Base-by-base conservation (phyloP, 148 eudicot species). In the Chenopodium formosanum region DNA sequence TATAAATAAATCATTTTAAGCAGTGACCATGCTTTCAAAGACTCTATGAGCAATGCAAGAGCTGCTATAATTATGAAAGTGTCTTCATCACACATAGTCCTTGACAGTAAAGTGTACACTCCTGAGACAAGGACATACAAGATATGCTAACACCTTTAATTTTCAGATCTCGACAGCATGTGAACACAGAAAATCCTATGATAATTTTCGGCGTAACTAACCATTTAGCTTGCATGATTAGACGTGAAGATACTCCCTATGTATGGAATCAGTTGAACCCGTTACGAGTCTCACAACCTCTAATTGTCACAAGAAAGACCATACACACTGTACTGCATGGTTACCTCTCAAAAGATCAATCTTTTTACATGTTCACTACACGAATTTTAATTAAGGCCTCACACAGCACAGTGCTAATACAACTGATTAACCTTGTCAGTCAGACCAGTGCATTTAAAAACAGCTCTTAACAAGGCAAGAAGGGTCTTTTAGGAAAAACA, bases 1-100 rank as follows among this genome's bases (percentile, higher is more conserved):
- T 58, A 78, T 31, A 56, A 80, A 67, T 32, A 68, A 79, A 63
- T 62, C 31, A 70, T n/a, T 56, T 17, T 2, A 58, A 79, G 68
- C 65, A 83, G 56, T 16, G n/a, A 83, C 73, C 78, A 82, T 48
- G 27, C 1, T 72, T 46, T 75, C 6, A 65, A 37, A 70, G 75
- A 63, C 85, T 75, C 85, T 83, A 79, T 74, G 48, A 68, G 82
- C 19, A 79, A 67, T 14, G 52, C 62, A 83, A 79, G 79, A 80
- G 85, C 67, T 83, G 74, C 81, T 81, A 66, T 48, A 47, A 66
- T 65, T 70, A 56, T 53, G 31, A 40, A 40, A 40, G 4, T 23
- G 78, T 48, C 78, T 34, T 69, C 75, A 16, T 75, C 77, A 79
- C 69, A 84, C 72, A 22, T 58, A 56, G 58, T 58, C 64, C 64